Evolutionary conservation across 345 rosid species (phyloP).

Genomic region (Lepidium africanum): DNA sequence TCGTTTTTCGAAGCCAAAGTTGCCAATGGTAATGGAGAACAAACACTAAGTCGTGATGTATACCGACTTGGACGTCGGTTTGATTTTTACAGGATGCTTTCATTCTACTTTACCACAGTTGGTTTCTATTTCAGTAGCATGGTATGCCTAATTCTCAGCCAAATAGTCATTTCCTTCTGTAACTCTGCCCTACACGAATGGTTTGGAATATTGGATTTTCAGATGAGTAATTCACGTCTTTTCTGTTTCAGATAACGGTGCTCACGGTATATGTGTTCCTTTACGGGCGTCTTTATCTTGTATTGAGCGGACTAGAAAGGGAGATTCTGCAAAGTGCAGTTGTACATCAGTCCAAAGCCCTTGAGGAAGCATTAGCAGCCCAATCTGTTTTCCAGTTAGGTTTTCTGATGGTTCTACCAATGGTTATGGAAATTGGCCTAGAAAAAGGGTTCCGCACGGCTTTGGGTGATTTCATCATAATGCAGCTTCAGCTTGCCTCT

Average conservation of each 20-base stretch:
- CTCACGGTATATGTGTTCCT: constrained; percentile 79
- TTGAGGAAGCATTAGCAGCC: constrained; percentile 81
- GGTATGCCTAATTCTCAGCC: constrained; percentile 41
- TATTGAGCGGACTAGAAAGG: constrained; percentile 79
- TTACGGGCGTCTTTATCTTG: constrained; percentile 86
- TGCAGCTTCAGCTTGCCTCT: constrained; percentile 95
- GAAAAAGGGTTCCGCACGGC: constrained; percentile 93
- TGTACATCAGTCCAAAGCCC: constrained; percentile 62
- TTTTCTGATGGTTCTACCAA: constrained; percentile 71
- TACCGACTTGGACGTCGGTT: constrained; percentile 85
- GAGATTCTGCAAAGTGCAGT: constrained; percentile 49
- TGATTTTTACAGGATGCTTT: constrained; percentile 96
- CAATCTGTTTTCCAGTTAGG: constrained; percentile 87
- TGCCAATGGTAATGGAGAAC: constrained; percentile 98
- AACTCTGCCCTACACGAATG: background rate
- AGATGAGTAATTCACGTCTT: background rate
- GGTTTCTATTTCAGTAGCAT: constrained; percentile 95
- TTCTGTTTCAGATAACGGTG: constrained; percentile 63
- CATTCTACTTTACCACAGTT: constrained; percentile 96
- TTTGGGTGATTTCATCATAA: constrained; percentile 78
- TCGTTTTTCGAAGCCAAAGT: constrained; percentile 89
- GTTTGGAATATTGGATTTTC: background rate
- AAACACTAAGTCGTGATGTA: constrained; percentile 92
- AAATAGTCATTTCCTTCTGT: background rate
- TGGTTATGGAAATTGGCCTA: constrained; percentile 94